Evolutionary conservation across 768 basidiomycete species (phyloP).

Genomic region (Crassisporium funariophilum): DNA sequence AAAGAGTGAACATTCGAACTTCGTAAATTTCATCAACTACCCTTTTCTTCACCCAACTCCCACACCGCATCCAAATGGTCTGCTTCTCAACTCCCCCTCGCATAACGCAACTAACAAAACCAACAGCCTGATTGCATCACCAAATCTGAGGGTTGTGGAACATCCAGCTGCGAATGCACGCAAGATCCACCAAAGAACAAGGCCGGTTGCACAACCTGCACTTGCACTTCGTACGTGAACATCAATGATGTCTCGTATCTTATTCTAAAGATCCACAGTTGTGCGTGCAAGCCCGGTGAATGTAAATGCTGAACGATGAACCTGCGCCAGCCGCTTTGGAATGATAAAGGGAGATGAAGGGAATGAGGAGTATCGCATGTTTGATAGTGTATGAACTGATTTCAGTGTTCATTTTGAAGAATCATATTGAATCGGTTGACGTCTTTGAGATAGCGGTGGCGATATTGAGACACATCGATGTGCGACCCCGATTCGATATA

Average conservation of each 20-base stretch:
- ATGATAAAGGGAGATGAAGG: no score
- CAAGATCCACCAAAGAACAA: slow-evolving; percentile 38
- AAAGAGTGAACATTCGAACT: no score
- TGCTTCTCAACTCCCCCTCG: no score
- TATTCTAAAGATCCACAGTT: slow-evolving; percentile 18
- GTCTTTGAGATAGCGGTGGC: no score
- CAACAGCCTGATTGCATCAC: slow-evolving; percentile 19
- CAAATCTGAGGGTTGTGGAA: slow-evolving; percentile 25
- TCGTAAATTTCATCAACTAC: no score
- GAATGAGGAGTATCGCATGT: not conserved
- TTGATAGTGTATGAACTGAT: no score
- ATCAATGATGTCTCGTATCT: not conserved
- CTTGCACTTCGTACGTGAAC: slow-evolving; percentile 4
- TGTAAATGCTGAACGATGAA: slow-evolving; percentile 34
- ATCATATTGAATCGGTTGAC: no score
- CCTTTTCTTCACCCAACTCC: no score
- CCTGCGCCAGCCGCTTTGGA: no score
- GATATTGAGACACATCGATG: no score
- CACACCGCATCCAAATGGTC: slow-evolving; percentile 9
- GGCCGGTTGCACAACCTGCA: slow-evolving; percentile 19
- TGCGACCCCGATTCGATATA: no score
- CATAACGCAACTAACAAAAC: not conserved
- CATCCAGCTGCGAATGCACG: slow-evolving; percentile 33
- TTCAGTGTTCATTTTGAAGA: no score
- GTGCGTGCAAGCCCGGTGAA: slow-evolving; percentile 35